Conservation (phyloP, 2,329 filamentous ascomycete genomes). For the Apiospora aurea region DNA sequence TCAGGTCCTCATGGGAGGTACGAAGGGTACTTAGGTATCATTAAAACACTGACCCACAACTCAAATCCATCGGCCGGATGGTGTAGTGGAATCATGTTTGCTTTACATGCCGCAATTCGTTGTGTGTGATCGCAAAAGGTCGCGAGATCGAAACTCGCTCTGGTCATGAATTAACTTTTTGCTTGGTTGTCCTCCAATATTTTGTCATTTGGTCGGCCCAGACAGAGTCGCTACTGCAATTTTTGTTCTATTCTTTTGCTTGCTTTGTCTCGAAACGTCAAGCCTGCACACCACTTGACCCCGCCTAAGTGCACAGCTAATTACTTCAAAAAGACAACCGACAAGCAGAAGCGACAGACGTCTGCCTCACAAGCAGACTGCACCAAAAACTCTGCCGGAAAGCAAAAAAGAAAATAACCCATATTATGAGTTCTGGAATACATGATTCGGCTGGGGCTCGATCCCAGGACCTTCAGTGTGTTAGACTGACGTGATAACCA, state of each 20-base stretch:
- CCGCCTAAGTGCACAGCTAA: no score
- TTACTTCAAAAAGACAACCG: no score
- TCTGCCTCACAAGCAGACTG: not conserved
- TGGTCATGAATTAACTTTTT: slow-evolving; percentile 17
- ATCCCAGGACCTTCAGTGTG: slow-evolving; percentile 48
- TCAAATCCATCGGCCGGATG: slow-evolving; percentile 14
- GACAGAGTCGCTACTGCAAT: no score
- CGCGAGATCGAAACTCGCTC: slow-evolving; percentile 22
- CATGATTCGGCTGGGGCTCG: slow-evolving; percentile 35
- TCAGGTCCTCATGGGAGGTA: no score
- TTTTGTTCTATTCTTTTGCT: no score
- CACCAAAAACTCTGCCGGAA: not conserved
- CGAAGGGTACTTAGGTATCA: no score
- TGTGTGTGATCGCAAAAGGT: slow-evolving; percentile 17
- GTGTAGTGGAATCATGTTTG: slow-evolving; percentile 20
- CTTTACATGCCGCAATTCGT: slow-evolving; percentile 5
- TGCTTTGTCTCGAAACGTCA: no score
- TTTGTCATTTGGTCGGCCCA: not conserved
- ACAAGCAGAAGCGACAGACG: not conserved
- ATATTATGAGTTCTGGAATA: not conserved
- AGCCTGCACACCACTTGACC: no score
- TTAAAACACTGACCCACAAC: not conserved
- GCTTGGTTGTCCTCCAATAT: not conserved
- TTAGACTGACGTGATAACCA: slow-evolving; percentile 59
- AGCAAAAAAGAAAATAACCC: not conserved